These are phyloP conservation scores for Ceratobasidium sp. DNA, from an alignment of 1,284 basidiomycete genomes.

Conservation along the genomic window DNA sequence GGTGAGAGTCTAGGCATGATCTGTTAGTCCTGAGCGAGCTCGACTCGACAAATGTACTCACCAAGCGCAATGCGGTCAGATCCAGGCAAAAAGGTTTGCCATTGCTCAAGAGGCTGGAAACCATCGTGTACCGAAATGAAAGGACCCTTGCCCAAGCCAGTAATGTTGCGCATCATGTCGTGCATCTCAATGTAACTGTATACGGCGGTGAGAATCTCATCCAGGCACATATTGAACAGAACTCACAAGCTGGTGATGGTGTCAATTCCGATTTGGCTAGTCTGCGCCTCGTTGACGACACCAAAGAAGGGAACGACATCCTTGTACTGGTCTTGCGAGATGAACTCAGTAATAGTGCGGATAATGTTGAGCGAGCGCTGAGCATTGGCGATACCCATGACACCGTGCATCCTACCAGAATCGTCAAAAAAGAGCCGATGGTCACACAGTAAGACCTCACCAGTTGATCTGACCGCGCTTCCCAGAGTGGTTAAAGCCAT, in stretches of 20 bases:
- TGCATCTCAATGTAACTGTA: conserved; percentile 58
- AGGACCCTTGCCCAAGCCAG: conserved; percentile 61
- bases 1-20: conserved; percentile 66
- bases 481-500: conserved; percentile 62
- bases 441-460: conserved; percentile 53
- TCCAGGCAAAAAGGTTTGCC: conserved; percentile 67
- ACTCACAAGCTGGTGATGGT: conserved; percentile 48
- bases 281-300: conserved; percentile 56
- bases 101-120: conserved; percentile 56
- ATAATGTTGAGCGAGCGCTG: conserved; percentile 90
- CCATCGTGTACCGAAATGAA: conserved; percentile 61
- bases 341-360: conserved; percentile 88
- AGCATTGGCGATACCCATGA: conserved; percentile 76
- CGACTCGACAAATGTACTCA: conserved; percentile 30
- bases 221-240: not conserved
- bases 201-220: conserved; percentile 30
- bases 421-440: not conserved
- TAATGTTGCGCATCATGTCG: conserved; percentile 60
- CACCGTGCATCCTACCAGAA: conserved; percentile 61
- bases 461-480: conserved; percentile 51
- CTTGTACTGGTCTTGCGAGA: conserved; percentile 87
- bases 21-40: not conserved
- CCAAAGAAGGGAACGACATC: conserved; percentile 88
- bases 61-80: conserved; percentile 74
- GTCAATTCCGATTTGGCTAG: conserved; percentile 45